Base-by-base conservation (phyloP, 1,284 basidiomycete species). In the Cutaneotrichosporon cyanovorans region DNA sequence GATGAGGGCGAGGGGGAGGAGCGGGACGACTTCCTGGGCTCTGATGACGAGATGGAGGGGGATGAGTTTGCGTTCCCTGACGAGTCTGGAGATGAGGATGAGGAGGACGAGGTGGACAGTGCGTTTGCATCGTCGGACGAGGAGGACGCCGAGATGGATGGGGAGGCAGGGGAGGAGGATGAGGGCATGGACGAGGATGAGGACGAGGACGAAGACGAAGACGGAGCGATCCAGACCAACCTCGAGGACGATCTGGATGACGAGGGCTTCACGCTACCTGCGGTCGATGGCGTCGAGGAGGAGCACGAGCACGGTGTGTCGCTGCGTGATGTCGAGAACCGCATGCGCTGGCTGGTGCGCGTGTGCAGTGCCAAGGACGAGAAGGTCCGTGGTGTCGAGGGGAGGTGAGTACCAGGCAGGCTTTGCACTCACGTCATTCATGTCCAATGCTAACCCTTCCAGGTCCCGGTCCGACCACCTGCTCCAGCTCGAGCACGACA, bases 321-420 rank as follows among this genome's bases (percentile, higher is more conserved):
- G 34, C 77, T 96, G 40, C 81, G 87, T 51, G 77, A 83, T 30
- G 83, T 97, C 8, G 90, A 96, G 72, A 77, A 80, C 60, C 79
- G 93, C 46, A 91, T 98, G 80, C 79, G 87, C 55, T 83, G 88
- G 67, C 85, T 89, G 57, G 86, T 89, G 11, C 79, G 82, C 40
- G 80, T 93, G 20, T 76, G 97, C 34, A 39, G 35, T 11, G 75
- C 77, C 12, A 92, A 74, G 67, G 69, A 88, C 67, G 84, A 83
- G 31, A 82, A 79, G 16, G 79, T 79, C 44, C 58, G 57, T 9
- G 68, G 68, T 37, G 56, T 71, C 18, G 59, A 66, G 55, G 84
- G 82, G 51, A 80, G 85, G 87, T 42, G 32, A 42, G 40, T n/a
- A n/a, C n/a, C n/a, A n/a, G n/a, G n/a, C n/a, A n/a, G n/a, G 21